Conservation (phyloP, 106 monocot genomes). For the Triglochin maritima region DNA sequence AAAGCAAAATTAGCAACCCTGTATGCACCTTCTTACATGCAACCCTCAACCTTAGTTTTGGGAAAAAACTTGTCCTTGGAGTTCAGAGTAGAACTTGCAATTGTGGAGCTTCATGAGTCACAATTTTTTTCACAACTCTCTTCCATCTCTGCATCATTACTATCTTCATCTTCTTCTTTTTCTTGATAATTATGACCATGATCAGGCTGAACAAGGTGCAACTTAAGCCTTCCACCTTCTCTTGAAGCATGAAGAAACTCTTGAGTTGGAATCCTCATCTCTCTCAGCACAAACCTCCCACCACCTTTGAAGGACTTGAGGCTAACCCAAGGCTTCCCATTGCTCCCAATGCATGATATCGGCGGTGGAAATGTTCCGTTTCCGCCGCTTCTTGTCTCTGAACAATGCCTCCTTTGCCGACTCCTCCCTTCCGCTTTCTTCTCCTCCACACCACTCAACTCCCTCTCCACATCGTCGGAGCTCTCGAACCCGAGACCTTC, state of each 20-base stretch:
- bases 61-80: no score
- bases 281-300: conserved; percentile 60
- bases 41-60: no score
- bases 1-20: no score
- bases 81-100: no score
- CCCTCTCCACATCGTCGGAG: conserved; percentile 50
- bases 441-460: not conserved
- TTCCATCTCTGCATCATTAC: not conserved
- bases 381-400: not conserved
- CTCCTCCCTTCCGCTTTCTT: conserved; percentile 1
- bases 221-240: conserved; percentile 49
- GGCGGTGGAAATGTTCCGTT: conserved; percentile 44
- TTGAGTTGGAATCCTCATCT: conserved; percentile 42
- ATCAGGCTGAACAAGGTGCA: conserved; percentile 33
- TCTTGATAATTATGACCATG: not conserved
- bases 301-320: conserved; percentile 38
- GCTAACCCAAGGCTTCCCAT: conserved; percentile 48
- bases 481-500: conserved; percentile 82
- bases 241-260: conserved; percentile 55
- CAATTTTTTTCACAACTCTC: not conserved
- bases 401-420: not conserved
- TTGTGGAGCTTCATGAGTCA: not conserved
- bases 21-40: no score
- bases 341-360: conserved; percentile 50
- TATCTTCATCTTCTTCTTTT: not conserved